Base-by-base conservation (phyloP, 2,329 filamentous ascomycete species). In the Torrubiella hemipterigena region DNA sequence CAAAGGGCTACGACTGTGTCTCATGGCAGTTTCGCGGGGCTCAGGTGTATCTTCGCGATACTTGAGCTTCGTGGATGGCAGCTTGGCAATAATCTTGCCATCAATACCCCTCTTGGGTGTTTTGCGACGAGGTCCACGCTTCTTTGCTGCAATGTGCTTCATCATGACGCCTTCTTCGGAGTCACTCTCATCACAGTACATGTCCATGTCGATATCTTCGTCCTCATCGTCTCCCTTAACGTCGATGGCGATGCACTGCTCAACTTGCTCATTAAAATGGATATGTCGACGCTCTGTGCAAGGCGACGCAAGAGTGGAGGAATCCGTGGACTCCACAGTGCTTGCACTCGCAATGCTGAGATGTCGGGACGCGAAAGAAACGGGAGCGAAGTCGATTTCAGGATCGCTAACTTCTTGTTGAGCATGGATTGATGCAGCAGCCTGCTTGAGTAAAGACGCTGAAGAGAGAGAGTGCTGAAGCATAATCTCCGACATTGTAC, bases 401-500 rank as follows among this genome's bases (percentile, higher is more conserved):
- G 22, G 22, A 11, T 11, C 12, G 22, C 22, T 11, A 12, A 11
- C 12, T n/a, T 5, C 14, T 24, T 83, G 74, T 50, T 93, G 84
- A 18, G 86, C 83, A 49, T 89, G 81, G 10, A 93, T 77, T 14
- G 83, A 82, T 14, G 84, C 84, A 1, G 85, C 81, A 6, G 86
- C 87, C 56, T 93, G 84, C 55, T 93, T 89, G 13, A 96, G 61
- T 12, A 96, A 67, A 5, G 87, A 94, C 3, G 87, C 89, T 2
- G 84, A 77, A 2, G 87, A 93, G 7, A 95, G 55, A 0, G 87
- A 95, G 39, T 79, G 73, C 51, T 94, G 86, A 7, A 96, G 69
- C 74, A 96, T 94, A 25, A 93, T 72, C 55, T 96, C 89, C 0
- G 89, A 96, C 68, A 93, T 89, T 55, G 84, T 94, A 42, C 87